These are phyloP conservation scores for Pseudogymnoascus sp. DNA, from an alignment of 2,329 filamentous ascomycete genomes.

Conservation along the genomic window DNA sequence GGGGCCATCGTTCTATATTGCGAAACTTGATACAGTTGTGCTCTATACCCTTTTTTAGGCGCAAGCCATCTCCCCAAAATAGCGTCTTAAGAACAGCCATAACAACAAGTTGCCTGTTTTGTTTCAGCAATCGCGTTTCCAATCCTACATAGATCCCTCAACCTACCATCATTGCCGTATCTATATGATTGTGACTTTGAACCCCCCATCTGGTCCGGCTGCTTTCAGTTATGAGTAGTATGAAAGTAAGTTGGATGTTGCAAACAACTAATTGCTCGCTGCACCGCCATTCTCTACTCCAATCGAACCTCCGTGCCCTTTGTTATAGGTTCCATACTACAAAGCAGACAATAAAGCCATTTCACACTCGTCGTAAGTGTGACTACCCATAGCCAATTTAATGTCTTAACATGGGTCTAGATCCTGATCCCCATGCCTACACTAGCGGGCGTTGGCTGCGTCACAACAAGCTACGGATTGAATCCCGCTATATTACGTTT, in stretches of 20 bases:
- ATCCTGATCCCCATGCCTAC: constrained; percentile 26
- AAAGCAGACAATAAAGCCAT: background rate
- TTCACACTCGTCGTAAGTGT: background rate
- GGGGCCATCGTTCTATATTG: too few species aligned
- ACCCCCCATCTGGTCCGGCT: background rate
- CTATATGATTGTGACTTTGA: background rate
- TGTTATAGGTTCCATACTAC: background rate
- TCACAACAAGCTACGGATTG: constrained; percentile 28
- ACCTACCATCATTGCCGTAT: background rate
- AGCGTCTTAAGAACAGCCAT: too few species aligned
- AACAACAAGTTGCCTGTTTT: too few species aligned
- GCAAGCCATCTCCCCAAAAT: too few species aligned
- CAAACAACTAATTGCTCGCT: background rate
- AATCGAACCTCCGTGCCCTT: background rate
- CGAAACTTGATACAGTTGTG: too few species aligned
- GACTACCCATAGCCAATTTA: background rate
- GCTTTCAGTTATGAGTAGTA: background rate
- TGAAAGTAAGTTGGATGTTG: background rate
- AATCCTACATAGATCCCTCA: background rate
- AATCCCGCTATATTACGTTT: constrained; percentile 32
- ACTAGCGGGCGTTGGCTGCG: constrained; percentile 32
- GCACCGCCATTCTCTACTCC: background rate
- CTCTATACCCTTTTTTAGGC: too few species aligned
- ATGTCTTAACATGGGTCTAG: background rate
- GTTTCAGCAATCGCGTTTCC: too few species aligned